phyloP scores from a whole-genome alignment of 306 rosid species.

The Castanospermum australe region DNA sequence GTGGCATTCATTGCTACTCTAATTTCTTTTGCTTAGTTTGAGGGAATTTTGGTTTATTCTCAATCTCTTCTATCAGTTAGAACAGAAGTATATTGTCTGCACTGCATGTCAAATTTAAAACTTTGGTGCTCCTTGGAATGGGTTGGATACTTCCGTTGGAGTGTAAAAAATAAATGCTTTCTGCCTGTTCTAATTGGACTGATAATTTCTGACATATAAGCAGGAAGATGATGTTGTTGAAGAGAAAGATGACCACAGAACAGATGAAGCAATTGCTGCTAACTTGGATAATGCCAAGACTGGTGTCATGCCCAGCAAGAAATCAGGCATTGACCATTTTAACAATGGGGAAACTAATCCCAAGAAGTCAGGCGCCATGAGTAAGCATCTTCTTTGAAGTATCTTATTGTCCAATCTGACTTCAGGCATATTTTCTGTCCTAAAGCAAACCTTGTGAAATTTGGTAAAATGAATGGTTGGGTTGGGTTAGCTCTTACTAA shows the following conservation, averaged over 20 bases:
- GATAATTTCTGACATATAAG: constrained; percentile 19
- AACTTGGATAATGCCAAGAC: constrained; percentile 32
- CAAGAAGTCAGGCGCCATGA: constrained; percentile 72
- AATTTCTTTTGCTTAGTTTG: not conserved
- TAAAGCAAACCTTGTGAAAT: not conserved
- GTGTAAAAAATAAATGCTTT: not conserved
- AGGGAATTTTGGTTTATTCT: not conserved
- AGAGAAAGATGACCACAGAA: constrained; percentile 43
- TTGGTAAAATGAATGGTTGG: not conserved
- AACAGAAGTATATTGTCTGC: not conserved
- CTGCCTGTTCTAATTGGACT: constrained; percentile 20
- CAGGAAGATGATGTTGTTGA: constrained; percentile 56
- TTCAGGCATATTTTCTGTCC: not conserved
- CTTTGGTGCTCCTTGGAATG: not conserved
- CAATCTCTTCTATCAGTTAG: not conserved
- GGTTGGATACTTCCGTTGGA: not conserved
- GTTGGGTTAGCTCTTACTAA: not conserved
- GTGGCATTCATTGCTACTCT: not conserved
- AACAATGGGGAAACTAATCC: constrained; percentile 72
- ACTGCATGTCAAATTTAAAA: not conserved
- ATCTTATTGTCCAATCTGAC: constrained; percentile 16
- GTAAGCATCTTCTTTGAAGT: constrained; percentile 47
- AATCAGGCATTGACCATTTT: constrained; percentile 69
- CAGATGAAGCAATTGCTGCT: constrained; percentile 36
- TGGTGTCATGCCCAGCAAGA: constrained; percentile 36